Evolutionary conservation across 805 yeast genomes (phyloP).

Genomic region (Myxozyma monticola): DNA sequence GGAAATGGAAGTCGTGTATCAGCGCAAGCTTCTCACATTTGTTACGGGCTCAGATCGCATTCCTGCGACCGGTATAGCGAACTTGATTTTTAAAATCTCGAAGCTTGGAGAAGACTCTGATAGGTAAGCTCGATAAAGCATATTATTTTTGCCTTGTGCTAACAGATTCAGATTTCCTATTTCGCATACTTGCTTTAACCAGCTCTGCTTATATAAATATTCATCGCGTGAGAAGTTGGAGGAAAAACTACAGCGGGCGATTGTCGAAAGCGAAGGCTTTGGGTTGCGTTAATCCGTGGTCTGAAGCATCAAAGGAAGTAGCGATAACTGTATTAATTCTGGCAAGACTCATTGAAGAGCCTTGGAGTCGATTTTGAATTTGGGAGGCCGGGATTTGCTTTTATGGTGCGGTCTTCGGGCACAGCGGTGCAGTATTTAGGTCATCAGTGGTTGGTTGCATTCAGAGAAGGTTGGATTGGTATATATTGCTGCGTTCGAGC

Average conservation of each 20-base stretch:
- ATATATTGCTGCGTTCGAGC: too few species aligned
- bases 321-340: too few species aligned
- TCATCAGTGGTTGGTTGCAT: too few species aligned
- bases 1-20: conserved; percentile 48
- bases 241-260: conserved; percentile 63
- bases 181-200: conserved; percentile 95
- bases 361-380: too few species aligned
- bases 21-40: conserved; percentile 66
- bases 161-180: conserved; percentile 54
- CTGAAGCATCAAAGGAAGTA: too few species aligned
- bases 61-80: conserved; percentile 89
- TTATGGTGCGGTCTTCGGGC: too few species aligned
- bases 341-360: too few species aligned
- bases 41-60: conserved; percentile 89
- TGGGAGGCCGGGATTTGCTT: too few species aligned
- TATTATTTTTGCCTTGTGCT: background rate
- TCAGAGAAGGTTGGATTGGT: too few species aligned
- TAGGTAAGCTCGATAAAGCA: conserved; percentile 34
- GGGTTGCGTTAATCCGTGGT: conserved; percentile 64
- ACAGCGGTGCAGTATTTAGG: too few species aligned
- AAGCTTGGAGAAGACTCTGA: conserved; percentile 49
- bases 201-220: conserved; percentile 74
- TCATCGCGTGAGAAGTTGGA: conserved; percentile 53
- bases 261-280: conserved; percentile 82
- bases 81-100: conserved; percentile 70